Evolutionary conservation across 352 stramenopile genomes (phyloP), one percentile per base, ranked within the genome.

Genomic region (Pythium pyrilobum): DNA sequence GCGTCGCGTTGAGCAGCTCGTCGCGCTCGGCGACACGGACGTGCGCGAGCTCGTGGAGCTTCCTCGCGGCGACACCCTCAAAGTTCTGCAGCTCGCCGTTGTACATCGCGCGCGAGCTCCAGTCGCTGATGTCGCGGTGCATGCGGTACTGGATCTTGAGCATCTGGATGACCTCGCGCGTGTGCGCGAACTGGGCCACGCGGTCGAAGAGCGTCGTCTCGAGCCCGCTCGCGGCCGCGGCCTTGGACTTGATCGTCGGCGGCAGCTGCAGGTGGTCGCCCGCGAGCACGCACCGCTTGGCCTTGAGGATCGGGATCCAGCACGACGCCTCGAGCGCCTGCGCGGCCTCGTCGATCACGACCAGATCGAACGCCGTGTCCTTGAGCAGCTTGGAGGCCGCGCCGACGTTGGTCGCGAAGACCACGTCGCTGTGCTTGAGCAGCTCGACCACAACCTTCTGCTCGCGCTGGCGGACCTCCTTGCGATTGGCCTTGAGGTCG

Each of bases 131-230:
- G 25, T 88, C 59, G 34, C 85, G 60, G 62, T 99, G 88, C 97
- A 99, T 99, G 39, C 96, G 89, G 59, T 99, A 99, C 77, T 99
- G 96, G 7, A 92, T 94, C 34, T 92, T 74, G 16, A 99, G 75
- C 89, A 99, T 97, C 50, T 86, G 76, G n/a, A 87, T 71, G n/a
- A 90, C 71, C 12, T 52, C 54, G 40, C 78, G 68, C 28, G 66
- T 85, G 37, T 51, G 71, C 33, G 37, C 11, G 25, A 83, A 74
- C 24, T 80, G 67, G 55, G 98, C 94, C 5, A 99, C 63, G 34
- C 96, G 79, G 59, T 99, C 96, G 76, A 99, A 99, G 36, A 99
- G 74, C 36, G 97, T 99, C 24, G 85, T 66, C 6, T 89, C 82
- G 16, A 99, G 77, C 4, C 88, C 88, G 47, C 74, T 65, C 25